Conservation (phyloP, 2,329 filamentous ascomycete genomes). For the Alternaria triticina region DNA sequence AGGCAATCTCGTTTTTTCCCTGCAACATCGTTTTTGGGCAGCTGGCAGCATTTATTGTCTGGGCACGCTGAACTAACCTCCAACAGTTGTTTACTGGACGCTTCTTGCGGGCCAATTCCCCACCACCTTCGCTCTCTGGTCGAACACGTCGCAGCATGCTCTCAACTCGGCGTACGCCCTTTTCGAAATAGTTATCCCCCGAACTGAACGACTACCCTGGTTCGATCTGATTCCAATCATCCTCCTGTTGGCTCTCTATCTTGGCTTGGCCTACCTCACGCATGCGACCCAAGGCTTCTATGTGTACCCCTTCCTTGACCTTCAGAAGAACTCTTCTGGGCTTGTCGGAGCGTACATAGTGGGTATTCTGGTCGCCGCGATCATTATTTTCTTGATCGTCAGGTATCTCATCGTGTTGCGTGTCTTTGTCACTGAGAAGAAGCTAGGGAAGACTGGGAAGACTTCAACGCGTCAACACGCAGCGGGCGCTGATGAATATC, state of each 20-base stretch:
- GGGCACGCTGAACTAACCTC: conserved; percentile 14
- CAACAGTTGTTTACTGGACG: conserved; percentile 52
- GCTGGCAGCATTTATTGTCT: neutral
- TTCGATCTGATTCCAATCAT: conserved; percentile 72
- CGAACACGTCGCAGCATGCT: conserved; percentile 74
- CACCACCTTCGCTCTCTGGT: conserved; percentile 53
- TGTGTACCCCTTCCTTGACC: conserved; percentile 78
- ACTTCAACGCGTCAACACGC: conserved; percentile 18
- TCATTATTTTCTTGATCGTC: conserved; percentile 52
- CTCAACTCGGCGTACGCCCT: conserved; percentile 76
- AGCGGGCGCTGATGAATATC: conserved; percentile 28
- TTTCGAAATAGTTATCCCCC: conserved; percentile 74
- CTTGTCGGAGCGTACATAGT: conserved; percentile 70
- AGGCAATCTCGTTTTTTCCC: neutral
- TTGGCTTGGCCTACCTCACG: conserved; percentile 76
- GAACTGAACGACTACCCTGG: conserved; percentile 68
- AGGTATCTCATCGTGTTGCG: conserved; percentile 49
- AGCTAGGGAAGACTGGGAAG: conserved; percentile 50
- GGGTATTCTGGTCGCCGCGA: conserved; percentile 49
- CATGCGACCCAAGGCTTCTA: conserved; percentile 74
- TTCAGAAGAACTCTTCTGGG: conserved; percentile 54
- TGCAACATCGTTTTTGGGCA: neutral
- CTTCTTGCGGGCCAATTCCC: conserved; percentile 47
- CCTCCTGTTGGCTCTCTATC: conserved; percentile 73
- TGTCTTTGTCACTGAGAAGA: conserved; percentile 54